A percentile compares a stretch with the other conserved stretches of the same genome.
Conservation (phyloP, 1,284 basidiomycete genomes). For the Vanrija pseudolonga region DNA sequence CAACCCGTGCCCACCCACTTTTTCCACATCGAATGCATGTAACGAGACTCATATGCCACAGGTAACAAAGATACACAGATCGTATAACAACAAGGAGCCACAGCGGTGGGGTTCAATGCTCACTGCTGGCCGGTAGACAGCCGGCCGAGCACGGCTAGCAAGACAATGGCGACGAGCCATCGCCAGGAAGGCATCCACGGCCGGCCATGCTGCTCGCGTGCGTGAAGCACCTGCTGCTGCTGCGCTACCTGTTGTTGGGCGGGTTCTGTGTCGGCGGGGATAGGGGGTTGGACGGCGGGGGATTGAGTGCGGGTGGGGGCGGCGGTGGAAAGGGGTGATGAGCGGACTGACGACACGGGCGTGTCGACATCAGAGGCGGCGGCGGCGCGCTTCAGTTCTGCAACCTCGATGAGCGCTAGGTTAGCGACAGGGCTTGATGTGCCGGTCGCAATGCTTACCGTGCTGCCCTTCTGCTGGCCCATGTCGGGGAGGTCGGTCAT, state of each 20-base stretch:
- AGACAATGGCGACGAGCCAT: slow-evolving; percentile 39
- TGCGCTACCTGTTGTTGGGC: slow-evolving; percentile 1
- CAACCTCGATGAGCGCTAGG: slow-evolving; percentile 1
- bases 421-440: slow-evolving; percentile 7
- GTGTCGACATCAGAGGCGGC: neutral
- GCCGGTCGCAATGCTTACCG: neutral
- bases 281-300: slow-evolving; percentile 2
- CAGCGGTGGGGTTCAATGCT: neutral
- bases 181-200: slow-evolving; percentile 40
- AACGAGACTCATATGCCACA: neutral
- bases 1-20: neutral
- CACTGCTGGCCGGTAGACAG: slow-evolving; percentile 17
- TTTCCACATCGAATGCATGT: slow-evolving; percentile 1
- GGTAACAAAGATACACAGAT: neutral
- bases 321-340: slow-evolving; percentile 4
- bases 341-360: slow-evolving; percentile 6
- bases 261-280: neutral
- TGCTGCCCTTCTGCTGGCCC: slow-evolving; percentile 51
- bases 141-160: slow-evolving; percentile 39
- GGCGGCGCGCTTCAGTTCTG: slow-evolving; percentile 5
- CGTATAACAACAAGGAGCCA: neutral
- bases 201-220: slow-evolving; percentile 1
- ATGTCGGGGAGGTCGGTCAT: slow-evolving; percentile 79
- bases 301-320: slow-evolving; percentile 2
- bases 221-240: neutral